Evolutionary conservation across 2,329 filamentous ascomycete genomes (phyloP), one percentile per base, ranked within the genome.

Genomic region (Ceratocystis harringtonii): DNA sequence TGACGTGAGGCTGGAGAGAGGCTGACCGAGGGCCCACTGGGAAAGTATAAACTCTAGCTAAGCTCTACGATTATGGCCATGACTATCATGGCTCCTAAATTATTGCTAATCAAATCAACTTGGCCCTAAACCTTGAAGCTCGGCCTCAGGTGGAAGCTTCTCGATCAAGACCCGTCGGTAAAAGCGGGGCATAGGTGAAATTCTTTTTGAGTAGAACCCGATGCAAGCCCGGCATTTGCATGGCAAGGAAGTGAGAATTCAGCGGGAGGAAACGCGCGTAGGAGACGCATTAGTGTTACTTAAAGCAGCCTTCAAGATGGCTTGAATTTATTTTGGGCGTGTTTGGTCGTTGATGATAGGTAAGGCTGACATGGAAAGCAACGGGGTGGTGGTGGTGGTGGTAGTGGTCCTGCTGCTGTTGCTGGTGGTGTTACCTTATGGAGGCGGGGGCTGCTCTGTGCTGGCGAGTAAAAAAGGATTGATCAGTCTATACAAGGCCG

Each of bases 1-100:
- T 68, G 58, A 62, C 44, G 65, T 43, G n/a, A 66, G 58, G 60
- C 60, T 25, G 60, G 60, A 30, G 60, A 48, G 44, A 55, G 25
- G 64, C 28, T 55, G 25, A 17, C 4, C 25, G 19, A n/a, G 8
- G 58, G 6, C 19, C 28, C 30, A 6, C 45, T 44, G 50, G 57
- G 48, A 43, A 50, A 52, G 32, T 30, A 57, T 5, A 65, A 65
- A 44, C 44, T 65, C n/a, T 65, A 57, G 36, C 36, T 28, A 30
- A 8, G n/a, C 17, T 58, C 55, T 52, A 41, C 36, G 36, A 5
- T 12, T 8, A 12, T 41, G 36, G 36, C 4, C 10, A 41, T 4
- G 36, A 10, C 36, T 41, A 41, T 15, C 36, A 41, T 41, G 36
- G 36, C 36, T 15, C 10, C 55, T 6, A 8, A 2, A 36, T 5